Base-by-base conservation (phyloP, 129 eudicot genomes). In the Gnaphalium uliginosum region DNA sequence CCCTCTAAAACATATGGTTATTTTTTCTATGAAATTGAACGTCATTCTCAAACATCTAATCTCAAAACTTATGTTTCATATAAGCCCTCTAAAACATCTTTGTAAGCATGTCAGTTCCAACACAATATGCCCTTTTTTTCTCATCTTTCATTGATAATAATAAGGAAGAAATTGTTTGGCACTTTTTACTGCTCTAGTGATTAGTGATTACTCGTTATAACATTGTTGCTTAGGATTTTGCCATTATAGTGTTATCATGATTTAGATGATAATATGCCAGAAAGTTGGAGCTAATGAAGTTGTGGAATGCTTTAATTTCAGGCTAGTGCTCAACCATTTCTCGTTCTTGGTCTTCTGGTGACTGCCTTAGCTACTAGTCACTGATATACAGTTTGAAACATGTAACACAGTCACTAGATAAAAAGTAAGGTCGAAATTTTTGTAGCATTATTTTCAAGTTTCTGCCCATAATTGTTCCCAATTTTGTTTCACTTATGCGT, bases 281-380 rank as follows among this genome's bases (percentile, higher is more conserved):
- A 63, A 26, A 15, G 23, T 39, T 23, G 67, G 25, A 51, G 10
- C 15, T 63, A 76, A 75, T 67, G 66, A 60, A 14, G 69, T 30
- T 19, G 64, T 39, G 7, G 4, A 81, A 81, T 69, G 71, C 8
- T 70, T 72, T 78, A 8, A 17, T 80, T 79, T 69, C 96, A 94
- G 98, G 98, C 97, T 54, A 94, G 98, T 82, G 97, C 97, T 68
- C 97, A 91, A 74, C 97, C 97, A 59, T 91, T 91, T 78, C 96
- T 91, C 61, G 76, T 91, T 63, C 92, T 91, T 39, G 97, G 97
- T 37, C 82, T 91, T 58, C 68, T 91, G 79, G 96, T 91, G 76
- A 91, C 96, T 17, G 96, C 97, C 33, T 71, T 91, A 39, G 97
- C 97, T 59, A 91, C 95, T 78, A 86, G 87, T 82, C 90, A 84